A percentile compares a stretch with the other conserved stretches of the same genome.
Conservation (phyloP, 306 rosid species). For the Boehmeria nivea region DNA sequence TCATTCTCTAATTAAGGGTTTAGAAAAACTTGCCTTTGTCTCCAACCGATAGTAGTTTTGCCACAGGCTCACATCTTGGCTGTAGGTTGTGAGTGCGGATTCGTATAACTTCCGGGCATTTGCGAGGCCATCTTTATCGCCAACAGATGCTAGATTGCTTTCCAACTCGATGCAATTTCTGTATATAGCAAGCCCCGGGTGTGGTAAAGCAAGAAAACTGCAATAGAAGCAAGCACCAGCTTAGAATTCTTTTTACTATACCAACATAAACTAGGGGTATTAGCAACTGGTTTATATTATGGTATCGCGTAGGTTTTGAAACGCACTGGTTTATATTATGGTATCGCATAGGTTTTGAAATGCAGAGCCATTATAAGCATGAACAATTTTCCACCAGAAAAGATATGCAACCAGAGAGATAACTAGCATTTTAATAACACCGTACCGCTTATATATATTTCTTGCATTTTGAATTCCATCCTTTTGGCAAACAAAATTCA, state of each 20-base stretch:
- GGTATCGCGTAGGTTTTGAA: background rate
- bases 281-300: background rate
- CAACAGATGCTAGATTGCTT: conserved; percentile 57
- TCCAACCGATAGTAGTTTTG: conserved; percentile 63
- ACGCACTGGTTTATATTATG: background rate
- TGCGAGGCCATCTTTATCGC: conserved; percentile 60
- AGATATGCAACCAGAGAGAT: background rate
- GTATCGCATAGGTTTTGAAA: background rate
- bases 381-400: conserved; percentile 5
- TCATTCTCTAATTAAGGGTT: background rate
- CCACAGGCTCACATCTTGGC: conserved; percentile 71
- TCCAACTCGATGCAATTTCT: conserved; percentile 71
- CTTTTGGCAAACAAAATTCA: conserved; percentile 61
- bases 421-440: background rate
- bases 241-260: too few species aligned
- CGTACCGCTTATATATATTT: conserved; percentile 71
- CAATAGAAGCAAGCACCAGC: conserved; percentile 25
- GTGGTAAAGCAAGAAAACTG: conserved; percentile 81
- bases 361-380: background rate
- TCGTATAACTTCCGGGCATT: conserved; percentile 67
- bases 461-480: conserved; percentile 72
- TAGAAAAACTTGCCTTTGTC: conserved; percentile 45
- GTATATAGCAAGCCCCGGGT: conserved; percentile 68
- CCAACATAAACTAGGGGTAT: conserved; percentile 9
- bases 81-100: conserved; percentile 61